These are phyloP conservation scores for Steccherinum ochraceum DNA, from an alignment of 768 basidiomycete genomes.

Conservation along the genomic window DNA sequence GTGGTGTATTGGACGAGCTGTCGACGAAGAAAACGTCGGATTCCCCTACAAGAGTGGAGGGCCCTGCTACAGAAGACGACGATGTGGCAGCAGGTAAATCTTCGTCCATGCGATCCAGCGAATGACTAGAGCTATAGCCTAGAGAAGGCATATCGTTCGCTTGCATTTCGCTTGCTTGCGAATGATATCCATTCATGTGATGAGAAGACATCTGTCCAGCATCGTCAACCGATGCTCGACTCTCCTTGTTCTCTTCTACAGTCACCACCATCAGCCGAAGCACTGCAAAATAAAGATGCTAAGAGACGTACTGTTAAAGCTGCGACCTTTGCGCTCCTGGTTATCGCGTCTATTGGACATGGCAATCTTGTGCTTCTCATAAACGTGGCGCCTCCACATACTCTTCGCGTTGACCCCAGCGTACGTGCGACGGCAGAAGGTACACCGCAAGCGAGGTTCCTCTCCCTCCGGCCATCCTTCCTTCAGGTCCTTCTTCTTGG, in stretches of 20 bases:
- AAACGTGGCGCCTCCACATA: slow-evolving; percentile 87
- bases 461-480: slow-evolving; percentile 78
- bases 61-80: slow-evolving; percentile 1
- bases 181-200: no score
- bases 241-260: slow-evolving; percentile 59
- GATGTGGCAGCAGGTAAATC: neutral
- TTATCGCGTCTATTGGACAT: slow-evolving; percentile 82
- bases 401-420: slow-evolving; percentile 86
- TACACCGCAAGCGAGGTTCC: slow-evolving; percentile 74
- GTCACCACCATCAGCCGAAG: no score
- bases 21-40: slow-evolving; percentile 3
- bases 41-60: slow-evolving; percentile 3
- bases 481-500: slow-evolving; percentile 72
- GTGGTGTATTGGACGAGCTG: slow-evolving; percentile 17
- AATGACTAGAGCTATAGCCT: neutral
- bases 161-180: no score
- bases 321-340: slow-evolving; percentile 47
- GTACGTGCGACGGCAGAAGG: slow-evolving; percentile 78
- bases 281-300: slow-evolving; percentile 22
- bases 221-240: slow-evolving; percentile 12
- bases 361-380: slow-evolving; percentile 85
- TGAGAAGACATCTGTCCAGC: no score
- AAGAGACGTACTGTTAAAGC: slow-evolving; percentile 58
- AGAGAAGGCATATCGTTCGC: no score
- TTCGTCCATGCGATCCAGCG: slow-evolving; percentile 2